phyloP scores from a whole-genome alignment of 2,329 filamentous ascomycete species.

The Gaeumannomyces sp. region DNA sequence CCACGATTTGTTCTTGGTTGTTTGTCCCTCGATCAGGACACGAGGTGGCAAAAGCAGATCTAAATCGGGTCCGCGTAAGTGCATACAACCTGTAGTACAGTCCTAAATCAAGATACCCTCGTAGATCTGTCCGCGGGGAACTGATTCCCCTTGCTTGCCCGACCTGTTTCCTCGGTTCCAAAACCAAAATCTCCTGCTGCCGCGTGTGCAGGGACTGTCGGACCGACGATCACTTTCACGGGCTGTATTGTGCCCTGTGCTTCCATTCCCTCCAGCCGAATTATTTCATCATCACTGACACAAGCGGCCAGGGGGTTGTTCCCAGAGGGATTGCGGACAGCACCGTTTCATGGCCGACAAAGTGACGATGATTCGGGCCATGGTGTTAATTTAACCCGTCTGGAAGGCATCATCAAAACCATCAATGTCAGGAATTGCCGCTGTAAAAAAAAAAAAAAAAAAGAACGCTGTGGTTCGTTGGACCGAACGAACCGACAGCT shows the following conservation, averaged over 20 bases:
- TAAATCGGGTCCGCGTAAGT: neutral
- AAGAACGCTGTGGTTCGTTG: neutral
- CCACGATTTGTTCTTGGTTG: too few relatives aligned
- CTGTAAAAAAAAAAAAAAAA: neutral
- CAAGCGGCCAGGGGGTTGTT: neutral
- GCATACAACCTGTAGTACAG: too few relatives aligned
- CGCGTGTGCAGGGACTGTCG: neutral
- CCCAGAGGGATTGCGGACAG: neutral
- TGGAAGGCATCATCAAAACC: neutral
- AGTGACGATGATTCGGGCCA: too few relatives aligned
- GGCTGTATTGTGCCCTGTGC: neutral
- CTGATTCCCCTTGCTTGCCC: neutral
- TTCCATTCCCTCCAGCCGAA: too few relatives aligned
- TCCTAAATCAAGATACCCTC: neutral
- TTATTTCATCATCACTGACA: neutral
- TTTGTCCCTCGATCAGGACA: neutral
- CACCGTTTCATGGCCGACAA: neutral
- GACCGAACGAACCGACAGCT: too few relatives aligned
- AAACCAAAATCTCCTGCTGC: neutral
- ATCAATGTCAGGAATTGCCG: neutral
- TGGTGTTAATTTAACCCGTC: neutral
- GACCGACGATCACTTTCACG: neutral
- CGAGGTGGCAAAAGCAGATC: neutral
- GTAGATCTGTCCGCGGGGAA: neutral
- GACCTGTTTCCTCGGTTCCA: neutral